These are phyloP conservation scores for Hypoxylon sp. DNA, from an alignment of 2,329 filamentous ascomycete species.

Conservation along the genomic window DNA sequence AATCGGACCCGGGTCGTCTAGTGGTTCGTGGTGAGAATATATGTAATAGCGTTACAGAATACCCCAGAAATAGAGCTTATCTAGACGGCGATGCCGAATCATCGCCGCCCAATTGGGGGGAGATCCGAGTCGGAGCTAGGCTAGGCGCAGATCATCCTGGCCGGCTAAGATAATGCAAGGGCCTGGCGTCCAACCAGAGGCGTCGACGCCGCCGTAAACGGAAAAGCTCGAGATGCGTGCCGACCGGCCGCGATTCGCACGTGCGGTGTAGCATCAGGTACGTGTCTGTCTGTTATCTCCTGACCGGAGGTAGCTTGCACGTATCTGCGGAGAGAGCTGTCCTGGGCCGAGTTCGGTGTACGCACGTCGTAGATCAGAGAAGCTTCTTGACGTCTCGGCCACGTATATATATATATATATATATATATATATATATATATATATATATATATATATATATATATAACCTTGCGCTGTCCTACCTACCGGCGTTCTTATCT, in stretches of 20 bases:
- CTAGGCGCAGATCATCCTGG: slow-evolving; percentile 20
- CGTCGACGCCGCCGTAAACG: slow-evolving; percentile 28
- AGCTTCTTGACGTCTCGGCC: neutral
- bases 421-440: too few species aligned
- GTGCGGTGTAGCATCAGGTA: slow-evolving; percentile 15
- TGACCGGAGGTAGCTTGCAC: slow-evolving; percentile 28
- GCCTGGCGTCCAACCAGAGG: slow-evolving; percentile 27
- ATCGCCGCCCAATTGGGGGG: slow-evolving; percentile 29
- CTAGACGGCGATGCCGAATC: slow-evolving; percentile 29
- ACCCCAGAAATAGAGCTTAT: slow-evolving; percentile 33
- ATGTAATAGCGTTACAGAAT: too few species aligned
- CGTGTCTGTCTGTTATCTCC: slow-evolving; percentile 29
- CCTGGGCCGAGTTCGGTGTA: slow-evolving; percentile 35
- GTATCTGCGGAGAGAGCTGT: slow-evolving; percentile 8
- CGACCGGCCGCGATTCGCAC: slow-evolving; percentile 7
- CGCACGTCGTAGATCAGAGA: slow-evolving; percentile 1
- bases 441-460: too few species aligned
- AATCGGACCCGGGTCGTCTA: neutral
- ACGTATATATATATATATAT: slow-evolving; percentile 15
- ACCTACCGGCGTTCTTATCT: too few species aligned
- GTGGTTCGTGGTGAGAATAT: slow-evolving; percentile 2
- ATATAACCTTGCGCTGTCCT: too few species aligned
- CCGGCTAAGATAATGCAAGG: slow-evolving; percentile 30
- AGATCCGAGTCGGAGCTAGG: slow-evolving; percentile 3
- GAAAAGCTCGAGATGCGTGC: slow-evolving; percentile 19